These are phyloP conservation scores for Paramecium tetraurelia DNA, from an alignment of 73 alveolate genomes.

Conservation along the genomic window DNA sequence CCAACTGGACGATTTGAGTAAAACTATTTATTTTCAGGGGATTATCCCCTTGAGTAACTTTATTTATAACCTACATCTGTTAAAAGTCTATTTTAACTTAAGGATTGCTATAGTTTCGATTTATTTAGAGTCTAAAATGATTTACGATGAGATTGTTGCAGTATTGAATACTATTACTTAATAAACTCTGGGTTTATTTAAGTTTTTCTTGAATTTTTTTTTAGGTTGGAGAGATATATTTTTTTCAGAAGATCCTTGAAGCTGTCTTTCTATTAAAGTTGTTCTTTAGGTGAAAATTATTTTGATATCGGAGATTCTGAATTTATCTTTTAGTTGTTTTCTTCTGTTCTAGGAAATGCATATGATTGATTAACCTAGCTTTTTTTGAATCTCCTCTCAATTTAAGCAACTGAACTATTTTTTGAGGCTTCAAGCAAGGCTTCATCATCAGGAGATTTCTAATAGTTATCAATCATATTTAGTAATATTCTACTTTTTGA, in stretches of 20 bases:
- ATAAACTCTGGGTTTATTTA: not conserved
- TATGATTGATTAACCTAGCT: not conserved
- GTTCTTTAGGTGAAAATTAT: not conserved
- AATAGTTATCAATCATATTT: not conserved
- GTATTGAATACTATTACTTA: not conserved
- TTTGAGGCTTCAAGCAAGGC: not conserved
- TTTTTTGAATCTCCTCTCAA: not conserved
- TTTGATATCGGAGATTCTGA: not conserved
- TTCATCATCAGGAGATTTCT: constrained; percentile 5
- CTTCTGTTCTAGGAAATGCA: not conserved
- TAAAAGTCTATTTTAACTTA: not conserved
- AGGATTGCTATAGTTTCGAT: not conserved
- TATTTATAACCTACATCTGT: not conserved
- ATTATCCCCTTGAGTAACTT: constrained; percentile 15
- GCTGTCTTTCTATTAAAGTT: not conserved
- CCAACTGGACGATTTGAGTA: not conserved
- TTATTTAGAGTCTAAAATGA: not conserved
- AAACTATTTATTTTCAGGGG: not conserved
- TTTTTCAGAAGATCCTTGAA: constrained; percentile 9
- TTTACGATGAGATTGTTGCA: not conserved
- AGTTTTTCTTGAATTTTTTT: not conserved
- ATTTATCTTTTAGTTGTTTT: not conserved
- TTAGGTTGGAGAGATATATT: not conserved
- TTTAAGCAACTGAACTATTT: not conserved
- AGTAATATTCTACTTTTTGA: constrained; percentile 31